phyloP scores from a whole-genome alignment of 352 stramenopile species.

The Pythium dissimile region DNA sequence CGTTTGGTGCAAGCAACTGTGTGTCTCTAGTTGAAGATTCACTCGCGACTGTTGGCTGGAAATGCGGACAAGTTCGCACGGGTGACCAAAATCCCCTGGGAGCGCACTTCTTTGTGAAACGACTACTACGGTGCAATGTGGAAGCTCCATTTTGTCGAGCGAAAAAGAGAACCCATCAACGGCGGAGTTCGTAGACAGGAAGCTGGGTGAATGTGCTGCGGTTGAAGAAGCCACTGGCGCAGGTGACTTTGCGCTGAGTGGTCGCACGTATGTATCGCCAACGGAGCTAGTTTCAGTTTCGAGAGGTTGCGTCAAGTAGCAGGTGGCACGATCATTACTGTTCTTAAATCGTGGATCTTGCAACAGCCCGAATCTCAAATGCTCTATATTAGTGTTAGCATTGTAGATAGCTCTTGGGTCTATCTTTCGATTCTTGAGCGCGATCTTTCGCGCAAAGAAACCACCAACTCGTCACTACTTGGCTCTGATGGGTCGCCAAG shows the following conservation, averaged over 20 bases:
- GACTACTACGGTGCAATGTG: no score
- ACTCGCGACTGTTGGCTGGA: no score
- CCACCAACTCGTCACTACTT: background rate
- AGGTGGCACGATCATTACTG: background rate
- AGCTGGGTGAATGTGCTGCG: background rate
- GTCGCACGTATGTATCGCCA: background rate
- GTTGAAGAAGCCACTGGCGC: background rate
- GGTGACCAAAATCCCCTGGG: no score
- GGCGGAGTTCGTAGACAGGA: no score
- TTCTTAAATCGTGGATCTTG: background rate
- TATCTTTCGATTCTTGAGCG: no score
- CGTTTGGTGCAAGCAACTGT: no score
- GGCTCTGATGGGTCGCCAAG: background rate
- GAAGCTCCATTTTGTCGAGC: no score
- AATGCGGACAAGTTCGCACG: no score
- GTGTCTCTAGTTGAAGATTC: no score
- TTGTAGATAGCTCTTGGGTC: background rate
- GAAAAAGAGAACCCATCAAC: background rate
- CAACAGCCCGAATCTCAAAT: background rate
- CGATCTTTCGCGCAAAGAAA: background rate
- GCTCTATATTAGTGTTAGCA: background rate
- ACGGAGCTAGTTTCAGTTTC: no score
- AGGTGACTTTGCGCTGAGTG: background rate
- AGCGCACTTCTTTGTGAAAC: no score
- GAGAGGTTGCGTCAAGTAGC: no score